Evolutionary conservation across 2,329 filamentous ascomycete genomes (phyloP), one percentile per base, ranked within the genome.

Genomic region (Podosphaera leucotricha): DNA sequence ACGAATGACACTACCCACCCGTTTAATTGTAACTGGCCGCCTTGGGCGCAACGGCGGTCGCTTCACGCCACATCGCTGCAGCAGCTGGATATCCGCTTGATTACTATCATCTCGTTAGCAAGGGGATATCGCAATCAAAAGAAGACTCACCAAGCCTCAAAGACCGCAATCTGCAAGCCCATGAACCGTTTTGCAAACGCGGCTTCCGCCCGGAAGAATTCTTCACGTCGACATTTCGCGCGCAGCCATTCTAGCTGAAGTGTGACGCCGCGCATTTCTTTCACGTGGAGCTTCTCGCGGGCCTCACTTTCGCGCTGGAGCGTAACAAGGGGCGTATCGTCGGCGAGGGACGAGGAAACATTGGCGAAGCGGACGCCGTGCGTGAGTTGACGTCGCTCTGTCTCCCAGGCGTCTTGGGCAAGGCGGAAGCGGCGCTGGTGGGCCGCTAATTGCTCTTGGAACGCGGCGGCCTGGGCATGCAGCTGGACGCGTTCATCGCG

Each of bases 221-320:
- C 75, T 61, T 94, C 87, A 26, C 90, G 72, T 57, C 74, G 70
- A 64, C 80, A 81, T 43, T 79, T 75, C 1, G 83, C 82, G 54
- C 85, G 75, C 59, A 95, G 74, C 75, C 82, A 95, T 55, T 85
- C 73, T 58, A 95, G 87, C 62, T 95, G 86, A 63, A 90, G 80
- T 44, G 75, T 72, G 57, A 95, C 68, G 16, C 87, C 87, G 52
- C 77, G 74, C 44, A 94, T 65, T 62, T 92, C 82, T 59, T 76
- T 77, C 54, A 68, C 65, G 59, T 90, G 82, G 38, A 71, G 66
- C 51, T 72, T 73, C 54, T 84, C 75, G 43, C 48, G 54, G 46
- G 56, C 57, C 30, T 59, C 57, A 20, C 56, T 50, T 38, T 58
- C 52, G 44, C 57, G 53, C 44, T 57, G 57, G 43, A 61, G 45